phyloP scores from a whole-genome alignment of 257 asterid species.

The Voacanga thouarsii region DNA sequence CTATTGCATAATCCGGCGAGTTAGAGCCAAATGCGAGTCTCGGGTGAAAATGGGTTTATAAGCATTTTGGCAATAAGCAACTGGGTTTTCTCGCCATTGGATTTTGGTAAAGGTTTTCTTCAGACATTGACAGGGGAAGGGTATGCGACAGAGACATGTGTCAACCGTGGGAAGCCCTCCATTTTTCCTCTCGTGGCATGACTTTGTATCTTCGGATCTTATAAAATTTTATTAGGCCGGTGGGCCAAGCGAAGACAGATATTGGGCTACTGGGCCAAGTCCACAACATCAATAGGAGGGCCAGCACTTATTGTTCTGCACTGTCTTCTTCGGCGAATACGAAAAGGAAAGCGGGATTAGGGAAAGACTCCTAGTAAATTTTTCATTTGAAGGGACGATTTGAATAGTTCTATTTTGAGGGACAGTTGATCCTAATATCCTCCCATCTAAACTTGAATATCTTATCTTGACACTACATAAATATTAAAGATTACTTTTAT shows the following conservation, averaged over 20 bases:
- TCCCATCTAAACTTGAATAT: no score
- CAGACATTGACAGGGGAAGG: conserved; percentile 29
- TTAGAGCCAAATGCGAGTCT: conserved; percentile 19
- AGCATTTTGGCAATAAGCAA: neutral
- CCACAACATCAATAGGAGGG: no score
- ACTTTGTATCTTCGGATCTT: neutral
- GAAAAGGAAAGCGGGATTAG: no score
- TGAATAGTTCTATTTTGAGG: no score
- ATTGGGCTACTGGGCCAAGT: no score
- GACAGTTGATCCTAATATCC: no score
- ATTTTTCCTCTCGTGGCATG: conserved; percentile 11
- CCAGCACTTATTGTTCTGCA: no score
- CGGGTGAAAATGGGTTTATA: conserved; percentile 18
- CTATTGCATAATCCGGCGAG: conserved; percentile 15
- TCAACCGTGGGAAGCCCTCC: conserved; percentile 53
- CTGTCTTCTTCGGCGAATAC: no score
- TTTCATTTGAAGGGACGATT: no score
- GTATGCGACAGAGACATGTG: conserved; percentile 33
- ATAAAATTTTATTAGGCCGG: neutral
- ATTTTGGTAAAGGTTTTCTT: conserved; percentile 21
- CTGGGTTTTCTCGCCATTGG: conserved; percentile 34
- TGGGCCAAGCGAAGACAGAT: neutral
- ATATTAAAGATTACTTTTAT: no score
- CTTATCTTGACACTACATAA: no score
- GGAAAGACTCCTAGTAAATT: no score